Conservation (phyloP, 768 basidiomycete genomes). For the Dentipellis sp. region DNA sequence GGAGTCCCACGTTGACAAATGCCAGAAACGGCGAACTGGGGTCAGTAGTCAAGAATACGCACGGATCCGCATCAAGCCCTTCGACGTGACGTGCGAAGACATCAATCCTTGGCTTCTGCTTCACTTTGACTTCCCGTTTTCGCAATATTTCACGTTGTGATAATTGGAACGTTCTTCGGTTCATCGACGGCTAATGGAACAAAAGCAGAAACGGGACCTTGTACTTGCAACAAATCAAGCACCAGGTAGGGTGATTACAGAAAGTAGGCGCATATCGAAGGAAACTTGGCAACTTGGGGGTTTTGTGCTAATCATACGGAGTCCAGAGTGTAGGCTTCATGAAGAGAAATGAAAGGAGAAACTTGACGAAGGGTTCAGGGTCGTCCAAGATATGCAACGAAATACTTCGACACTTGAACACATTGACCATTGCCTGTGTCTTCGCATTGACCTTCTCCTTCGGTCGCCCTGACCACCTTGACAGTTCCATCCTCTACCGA, state of each 20-base stretch:
- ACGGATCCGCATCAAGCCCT: too few species aligned
- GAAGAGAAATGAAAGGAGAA: slow-evolving; percentile 35
- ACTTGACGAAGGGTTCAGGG: slow-evolving; percentile 33
- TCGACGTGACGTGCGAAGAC: too few species aligned
- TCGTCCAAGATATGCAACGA: slow-evolving; percentile 29
- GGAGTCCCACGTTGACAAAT: too few species aligned
- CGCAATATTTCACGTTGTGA: background rate
- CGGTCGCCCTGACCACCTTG: slow-evolving; percentile 8
- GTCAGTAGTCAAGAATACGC: too few species aligned
- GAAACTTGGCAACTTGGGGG: slow-evolving; percentile 62
- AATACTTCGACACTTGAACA: slow-evolving; percentile 32
- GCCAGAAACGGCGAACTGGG: too few species aligned
- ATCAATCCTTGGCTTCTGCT: too few species aligned
- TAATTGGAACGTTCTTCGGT: background rate
- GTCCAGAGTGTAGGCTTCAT: slow-evolving; percentile 16
- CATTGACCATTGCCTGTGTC: slow-evolving; percentile 28
- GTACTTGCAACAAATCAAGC: slow-evolving; percentile 18
- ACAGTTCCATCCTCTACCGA: background rate
- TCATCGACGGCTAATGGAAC: background rate
- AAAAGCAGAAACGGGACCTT: slow-evolving; percentile 5
- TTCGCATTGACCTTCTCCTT: slow-evolving; percentile 28
- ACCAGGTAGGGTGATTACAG: slow-evolving; percentile 40
- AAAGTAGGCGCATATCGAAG: slow-evolving; percentile 44
- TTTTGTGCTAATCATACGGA: slow-evolving; percentile 43
- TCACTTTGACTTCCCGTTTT: too few species aligned